These are phyloP conservation scores for Avicennia marina DNA, from an alignment of 257 asterid species.

Conservation along the genomic window DNA sequence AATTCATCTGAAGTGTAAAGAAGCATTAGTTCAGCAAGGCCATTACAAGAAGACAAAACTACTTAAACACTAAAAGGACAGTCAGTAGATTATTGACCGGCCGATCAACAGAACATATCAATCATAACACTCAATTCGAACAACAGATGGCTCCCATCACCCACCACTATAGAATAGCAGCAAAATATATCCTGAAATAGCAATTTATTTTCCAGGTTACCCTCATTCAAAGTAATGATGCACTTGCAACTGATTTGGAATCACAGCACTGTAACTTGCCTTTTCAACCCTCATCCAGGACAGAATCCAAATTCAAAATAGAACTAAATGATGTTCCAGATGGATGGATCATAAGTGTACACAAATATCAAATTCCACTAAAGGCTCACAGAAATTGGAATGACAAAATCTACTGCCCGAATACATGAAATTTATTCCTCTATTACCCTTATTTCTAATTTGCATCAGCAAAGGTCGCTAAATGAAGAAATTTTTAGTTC, in stretches of 20 bases:
- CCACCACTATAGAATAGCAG: too few species aligned
- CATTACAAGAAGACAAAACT: neutral
- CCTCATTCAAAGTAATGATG: too few species aligned
- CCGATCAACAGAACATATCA: conserved; percentile 5
- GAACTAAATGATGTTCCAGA: neutral
- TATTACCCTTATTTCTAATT: neutral
- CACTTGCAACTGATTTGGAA: too few species aligned
- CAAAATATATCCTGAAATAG: too few species aligned
- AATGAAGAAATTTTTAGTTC: conserved; percentile 9
- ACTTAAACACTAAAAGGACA: neutral
- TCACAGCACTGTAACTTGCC: too few species aligned
- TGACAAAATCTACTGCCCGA: conserved; percentile 1
- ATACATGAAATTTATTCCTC: neutral
- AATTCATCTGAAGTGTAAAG: conserved; percentile 62
- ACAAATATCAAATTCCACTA: neutral
- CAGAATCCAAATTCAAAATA: too few species aligned
- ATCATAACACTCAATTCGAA: too few species aligned
- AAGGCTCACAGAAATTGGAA: conserved; percentile 11
- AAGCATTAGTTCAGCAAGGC: conserved; percentile 19
- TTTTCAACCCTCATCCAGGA: too few species aligned
- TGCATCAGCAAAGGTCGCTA: too few species aligned
- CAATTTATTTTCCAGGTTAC: too few species aligned
- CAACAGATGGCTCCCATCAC: too few species aligned
- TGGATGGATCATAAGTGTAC: neutral
- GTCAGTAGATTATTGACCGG: too few species aligned